Evolutionary conservation across 805 yeast genomes (phyloP), one percentile per base, ranked within the genome.

Genomic region (Saturnispora hagleri): DNA sequence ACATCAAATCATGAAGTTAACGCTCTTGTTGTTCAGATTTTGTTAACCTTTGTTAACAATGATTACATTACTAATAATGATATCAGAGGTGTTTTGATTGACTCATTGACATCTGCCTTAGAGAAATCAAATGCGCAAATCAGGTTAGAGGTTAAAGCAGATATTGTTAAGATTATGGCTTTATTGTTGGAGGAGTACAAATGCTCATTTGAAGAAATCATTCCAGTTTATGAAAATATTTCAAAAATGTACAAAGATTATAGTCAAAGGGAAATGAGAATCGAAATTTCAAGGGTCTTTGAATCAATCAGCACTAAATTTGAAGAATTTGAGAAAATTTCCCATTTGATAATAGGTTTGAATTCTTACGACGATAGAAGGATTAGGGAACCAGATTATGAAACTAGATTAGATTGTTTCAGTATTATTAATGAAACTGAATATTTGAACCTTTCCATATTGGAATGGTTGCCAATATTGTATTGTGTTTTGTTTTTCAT

Each of bases 381-480:
- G 50, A 68, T 89, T 51, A 82, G 80, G 33, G 89, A 85, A 56
- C 82, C 85, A 43, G 96, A 93, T 67, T 91, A 83, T 64, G 91
- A 82, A 53, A 76, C 77, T 50, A 75, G 96, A 54, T 69, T 91
- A 45, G 70, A 73, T 4, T 87, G 91, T 0, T 91, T 79, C 64
- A 78, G 80, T 50, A 62, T 60, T 17, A 72, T 91, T 48, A 86
- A 81, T 58, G 93, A 87, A 54, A 65, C 63, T 1, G 57, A 68
- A 3, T 86, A 75, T 61, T 10, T 48, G 5, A 53, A 61, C 0
- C 67, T 86, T 2, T 62, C 77, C 0, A 70, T 77, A 0, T 43
- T 66, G 3, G 88, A 88, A 59, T 93, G 98, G 98, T 57, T 78
- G 9, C 97, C 97, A 3, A 60, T 93, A 3, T 52, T 93, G 20